Conservation (phyloP, 495 filamentous ascomycete species). For the Neurospora pannonica region DNA sequence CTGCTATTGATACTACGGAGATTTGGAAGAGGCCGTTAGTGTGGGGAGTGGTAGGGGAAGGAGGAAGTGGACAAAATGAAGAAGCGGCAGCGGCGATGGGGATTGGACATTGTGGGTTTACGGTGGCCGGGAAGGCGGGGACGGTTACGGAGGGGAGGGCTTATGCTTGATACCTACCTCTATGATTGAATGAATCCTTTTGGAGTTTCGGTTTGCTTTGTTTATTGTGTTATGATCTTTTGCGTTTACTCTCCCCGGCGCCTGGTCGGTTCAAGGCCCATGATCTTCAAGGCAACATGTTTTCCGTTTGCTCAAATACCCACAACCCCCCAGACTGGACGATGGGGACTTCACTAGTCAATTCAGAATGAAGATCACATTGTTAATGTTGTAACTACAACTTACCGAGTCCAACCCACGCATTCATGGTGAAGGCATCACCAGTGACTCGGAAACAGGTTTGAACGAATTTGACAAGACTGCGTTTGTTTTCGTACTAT, state of each 20-base stretch:
- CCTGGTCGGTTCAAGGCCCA: no score
- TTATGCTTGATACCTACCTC: slow-evolving; percentile 23
- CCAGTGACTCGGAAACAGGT: neutral
- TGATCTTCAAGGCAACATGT: neutral
- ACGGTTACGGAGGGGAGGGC: slow-evolving; percentile 24
- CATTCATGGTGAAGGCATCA: neutral
- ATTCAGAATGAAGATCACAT: neutral
- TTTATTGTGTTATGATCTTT: neutral
- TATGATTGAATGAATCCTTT: neutral
- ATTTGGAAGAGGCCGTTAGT: slow-evolving; percentile 20
- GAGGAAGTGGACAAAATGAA: neutral
- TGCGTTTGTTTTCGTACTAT: no score
- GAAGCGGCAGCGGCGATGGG: slow-evolving; percentile 9
- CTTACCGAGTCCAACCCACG: neutral
- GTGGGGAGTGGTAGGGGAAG: slow-evolving; percentile 35
- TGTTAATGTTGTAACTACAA: neutral
- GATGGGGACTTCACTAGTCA: neutral
- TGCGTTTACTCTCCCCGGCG: no score
- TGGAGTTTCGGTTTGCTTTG: neutral
- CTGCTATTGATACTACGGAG: neutral
- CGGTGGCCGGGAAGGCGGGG: slow-evolving; percentile 11
- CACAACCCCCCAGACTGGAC: neutral
- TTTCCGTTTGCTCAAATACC: neutral
- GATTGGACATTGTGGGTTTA: slow-evolving; percentile 31
- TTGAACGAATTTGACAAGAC: neutral